A percentile compares a stretch with the other conserved stretches of the same genome.
These are phyloP conservation scores for Neopestalotiopsis sp. DNA, from an alignment of 2,329 filamentous ascomycete species.

Conservation along the genomic window DNA sequence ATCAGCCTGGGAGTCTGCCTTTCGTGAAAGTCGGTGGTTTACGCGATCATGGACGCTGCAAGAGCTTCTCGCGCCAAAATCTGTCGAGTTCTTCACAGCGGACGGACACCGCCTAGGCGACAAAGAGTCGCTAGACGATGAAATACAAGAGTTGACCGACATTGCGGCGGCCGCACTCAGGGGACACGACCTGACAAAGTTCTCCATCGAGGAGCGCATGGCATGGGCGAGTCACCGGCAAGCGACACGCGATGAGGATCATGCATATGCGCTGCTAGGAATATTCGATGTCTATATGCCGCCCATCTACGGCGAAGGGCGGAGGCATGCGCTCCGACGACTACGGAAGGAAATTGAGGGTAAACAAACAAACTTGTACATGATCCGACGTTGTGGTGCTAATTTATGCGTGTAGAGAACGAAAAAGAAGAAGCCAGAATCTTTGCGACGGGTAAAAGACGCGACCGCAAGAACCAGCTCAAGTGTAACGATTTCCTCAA, in stretches of 20 bases:
- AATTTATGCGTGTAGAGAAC: neutral
- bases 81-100: conserved; percentile 32
- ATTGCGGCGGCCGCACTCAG: conserved; percentile 28
- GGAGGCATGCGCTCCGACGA: neutral
- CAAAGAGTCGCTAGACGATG: conserved; percentile 27
- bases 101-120: conserved; percentile 28
- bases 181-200: conserved; percentile 22
- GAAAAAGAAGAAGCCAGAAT: neutral
- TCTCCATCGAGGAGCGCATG: conserved; percentile 29
- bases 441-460: neutral
- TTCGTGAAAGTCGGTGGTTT: conserved; percentile 14
- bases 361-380: too few relatives aligned
- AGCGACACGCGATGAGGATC: neutral
- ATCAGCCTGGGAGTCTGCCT: neutral
- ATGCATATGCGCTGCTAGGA: neutral
- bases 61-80: conserved; percentile 25
- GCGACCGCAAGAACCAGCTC: neutral
- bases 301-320: neutral
- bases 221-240: conserved; percentile 20
- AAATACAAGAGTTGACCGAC: conserved; percentile 29
- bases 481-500: neutral
- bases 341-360: neutral
- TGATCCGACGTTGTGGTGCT: too few relatives aligned
- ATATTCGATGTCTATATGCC: conserved; percentile 6
- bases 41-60: conserved; percentile 10